phyloP scores from a whole-genome alignment of 306 rosid genomes.

The Acacia melanoxylon region DNA sequence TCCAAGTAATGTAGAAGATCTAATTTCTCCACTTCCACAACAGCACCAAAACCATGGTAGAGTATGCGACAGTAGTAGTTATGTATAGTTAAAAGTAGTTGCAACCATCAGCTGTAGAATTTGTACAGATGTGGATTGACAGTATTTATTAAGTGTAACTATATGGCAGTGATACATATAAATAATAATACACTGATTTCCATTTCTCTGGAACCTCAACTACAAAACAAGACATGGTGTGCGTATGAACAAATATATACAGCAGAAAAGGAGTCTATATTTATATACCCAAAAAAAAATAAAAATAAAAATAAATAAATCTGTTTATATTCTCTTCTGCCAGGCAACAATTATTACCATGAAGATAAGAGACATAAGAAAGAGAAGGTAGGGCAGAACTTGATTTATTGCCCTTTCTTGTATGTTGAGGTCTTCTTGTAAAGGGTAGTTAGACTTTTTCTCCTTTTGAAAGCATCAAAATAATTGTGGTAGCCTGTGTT shows the following conservation, averaged over 20 bases:
- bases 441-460: slow-evolving; percentile 47
- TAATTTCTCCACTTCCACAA: neutral
- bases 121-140: neutral
- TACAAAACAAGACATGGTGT: neutral
- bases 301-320: too few relatives aligned
- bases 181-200: neutral
- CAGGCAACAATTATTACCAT: slow-evolving; percentile 61
- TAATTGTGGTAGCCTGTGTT: slow-evolving; percentile 65
- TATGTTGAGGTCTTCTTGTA: slow-evolving; percentile 39
- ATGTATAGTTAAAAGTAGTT: neutral
- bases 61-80: neutral
- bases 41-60: neutral
- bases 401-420: slow-evolving; percentile 54
- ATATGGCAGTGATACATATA: neutral
- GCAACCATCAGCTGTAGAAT: neutral
- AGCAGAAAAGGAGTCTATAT: neutral
- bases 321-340: slow-evolving; percentile 59
- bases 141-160: neutral
- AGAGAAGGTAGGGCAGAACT: slow-evolving; percentile 57
- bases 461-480: slow-evolving; percentile 77
- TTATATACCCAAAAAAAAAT: neutral
- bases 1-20: neutral
- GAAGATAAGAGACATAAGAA: slow-evolving; percentile 76
- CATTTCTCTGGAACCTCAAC: neutral
- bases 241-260: slow-evolving; percentile 4